These are phyloP conservation scores for Bonia amplexicaulis DNA, from an alignment of 176 grass and related monocot species.

Conservation along the genomic window DNA sequence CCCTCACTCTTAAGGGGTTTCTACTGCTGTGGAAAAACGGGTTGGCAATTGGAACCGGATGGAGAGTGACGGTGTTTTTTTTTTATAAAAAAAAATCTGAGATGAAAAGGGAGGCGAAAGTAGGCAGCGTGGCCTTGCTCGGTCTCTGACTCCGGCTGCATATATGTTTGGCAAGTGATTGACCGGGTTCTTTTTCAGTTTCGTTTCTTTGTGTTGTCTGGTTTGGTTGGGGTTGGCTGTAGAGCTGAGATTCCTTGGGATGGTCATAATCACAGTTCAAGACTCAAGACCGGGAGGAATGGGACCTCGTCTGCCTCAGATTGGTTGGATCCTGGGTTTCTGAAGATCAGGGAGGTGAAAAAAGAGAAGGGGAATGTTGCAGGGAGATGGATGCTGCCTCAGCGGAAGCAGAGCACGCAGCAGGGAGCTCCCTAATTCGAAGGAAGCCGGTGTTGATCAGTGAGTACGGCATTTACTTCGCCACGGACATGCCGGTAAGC, in stretches of 20 bases:
- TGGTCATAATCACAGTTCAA: slow-evolving; percentile 12
- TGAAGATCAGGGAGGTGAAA: not conserved
- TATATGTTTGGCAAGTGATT: slow-evolving; percentile 25
- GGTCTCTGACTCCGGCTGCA: not conserved
- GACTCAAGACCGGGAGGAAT: not conserved
- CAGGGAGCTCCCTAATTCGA: not conserved
- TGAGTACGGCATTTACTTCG: not conserved
- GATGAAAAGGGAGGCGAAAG: not conserved
- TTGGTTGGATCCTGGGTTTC: slow-evolving; percentile 19
- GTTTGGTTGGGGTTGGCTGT: not conserved
- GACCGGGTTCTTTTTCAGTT: not conserved
- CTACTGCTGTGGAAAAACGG: not conserved
- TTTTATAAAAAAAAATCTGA: not conserved
- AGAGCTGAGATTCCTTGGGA: not conserved
- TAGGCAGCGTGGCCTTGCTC: not conserved
- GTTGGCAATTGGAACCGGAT: not conserved
- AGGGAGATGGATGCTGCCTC: not conserved
- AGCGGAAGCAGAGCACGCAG: slow-evolving; percentile 4
- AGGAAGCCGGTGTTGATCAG: not conserved
- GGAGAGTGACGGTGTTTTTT: not conserved
- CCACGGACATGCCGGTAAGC: not conserved
- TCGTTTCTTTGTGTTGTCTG: not conserved
- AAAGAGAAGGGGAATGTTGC: not conserved
- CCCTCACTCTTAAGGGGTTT: not conserved
- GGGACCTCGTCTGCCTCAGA: slow-evolving; percentile 4